A percentile compares a stretch with the other conserved stretches of the same genome.
Conservation (phyloP, 345 rosid species). For the Syzygium oleosum region DNA sequence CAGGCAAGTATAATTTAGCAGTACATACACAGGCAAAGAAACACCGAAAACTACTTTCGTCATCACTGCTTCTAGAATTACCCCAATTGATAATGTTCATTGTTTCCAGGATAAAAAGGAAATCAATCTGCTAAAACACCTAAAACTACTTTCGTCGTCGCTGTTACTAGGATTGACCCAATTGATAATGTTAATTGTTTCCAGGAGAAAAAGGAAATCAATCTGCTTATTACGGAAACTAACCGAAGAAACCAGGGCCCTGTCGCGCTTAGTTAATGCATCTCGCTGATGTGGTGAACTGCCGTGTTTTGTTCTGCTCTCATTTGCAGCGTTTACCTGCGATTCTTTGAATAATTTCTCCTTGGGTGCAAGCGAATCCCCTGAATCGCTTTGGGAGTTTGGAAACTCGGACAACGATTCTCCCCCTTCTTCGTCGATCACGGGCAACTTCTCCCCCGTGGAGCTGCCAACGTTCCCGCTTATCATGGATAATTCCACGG, state of each 20-base stretch:
- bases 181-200: neutral
- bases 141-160: neutral
- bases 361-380: slow-evolving; percentile 30
- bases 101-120: neutral
- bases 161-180: neutral
- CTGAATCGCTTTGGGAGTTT: slow-evolving; percentile 20
- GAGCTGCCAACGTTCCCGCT: slow-evolving; percentile 30
- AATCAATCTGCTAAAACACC: neutral
- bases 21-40: neutral
- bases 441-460: slow-evolving; percentile 37
- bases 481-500: slow-evolving; percentile 60
- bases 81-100: neutral
- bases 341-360: slow-evolving; percentile 38
- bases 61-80: neutral
- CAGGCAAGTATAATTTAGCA: neutral
- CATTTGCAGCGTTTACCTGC: slow-evolving; percentile 23
- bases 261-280: slow-evolving; percentile 20
- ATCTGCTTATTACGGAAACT: neutral
- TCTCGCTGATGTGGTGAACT: slow-evolving; percentile 17
- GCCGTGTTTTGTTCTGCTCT: slow-evolving; percentile 19
- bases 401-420: slow-evolving; percentile 27
- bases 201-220: neutral
- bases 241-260: slow-evolving; percentile 30
- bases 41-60: neutral
- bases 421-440: slow-evolving; percentile 46